A percentile compares a stretch with the other conserved stretches of the same genome.
Conservation (phyloP, 805 yeast species). For the Pichia insulana region DNA sequence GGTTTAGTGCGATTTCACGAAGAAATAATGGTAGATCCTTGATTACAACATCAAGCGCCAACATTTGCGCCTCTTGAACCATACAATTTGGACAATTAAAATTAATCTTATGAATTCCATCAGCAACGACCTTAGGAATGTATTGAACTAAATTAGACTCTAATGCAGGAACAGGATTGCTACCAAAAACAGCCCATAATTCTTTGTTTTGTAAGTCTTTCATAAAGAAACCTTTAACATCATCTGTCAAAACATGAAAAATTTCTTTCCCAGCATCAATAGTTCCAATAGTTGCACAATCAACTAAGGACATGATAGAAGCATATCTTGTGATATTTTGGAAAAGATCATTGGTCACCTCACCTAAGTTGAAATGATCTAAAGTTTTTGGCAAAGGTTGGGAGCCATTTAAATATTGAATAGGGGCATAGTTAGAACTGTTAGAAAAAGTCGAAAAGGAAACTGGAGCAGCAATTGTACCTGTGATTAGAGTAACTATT, state of each 20-base stretch:
- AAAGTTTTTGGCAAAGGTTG: neutral
- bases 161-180: neutral
- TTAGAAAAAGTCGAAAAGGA: neutral
- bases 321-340: neutral
- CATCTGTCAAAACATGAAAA: neutral
- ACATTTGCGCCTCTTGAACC: slow-evolving; percentile 3
- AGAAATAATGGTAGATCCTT: slow-evolving; percentile 3
- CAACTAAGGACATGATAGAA: neutral
- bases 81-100: neutral
- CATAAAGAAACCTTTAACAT: neutral
- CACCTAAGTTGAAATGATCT: neutral
- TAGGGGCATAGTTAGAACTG: neutral
- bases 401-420: neutral
- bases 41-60: neutral
- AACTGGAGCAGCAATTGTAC: neutral
- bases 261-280: slow-evolving; percentile 1
- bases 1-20: slow-evolving; percentile 2
- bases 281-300: neutral
- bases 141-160: neutral
- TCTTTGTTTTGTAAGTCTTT: slow-evolving; percentile 1
- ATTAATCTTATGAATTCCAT: neutral
- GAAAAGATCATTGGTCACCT: neutral
- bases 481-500: too few species aligned
- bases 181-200: slow-evolving; percentile 3
- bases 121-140: neutral